Conservation (phyloP, 352 stramenopile genomes). For the Achlya hypogyna region DNA sequence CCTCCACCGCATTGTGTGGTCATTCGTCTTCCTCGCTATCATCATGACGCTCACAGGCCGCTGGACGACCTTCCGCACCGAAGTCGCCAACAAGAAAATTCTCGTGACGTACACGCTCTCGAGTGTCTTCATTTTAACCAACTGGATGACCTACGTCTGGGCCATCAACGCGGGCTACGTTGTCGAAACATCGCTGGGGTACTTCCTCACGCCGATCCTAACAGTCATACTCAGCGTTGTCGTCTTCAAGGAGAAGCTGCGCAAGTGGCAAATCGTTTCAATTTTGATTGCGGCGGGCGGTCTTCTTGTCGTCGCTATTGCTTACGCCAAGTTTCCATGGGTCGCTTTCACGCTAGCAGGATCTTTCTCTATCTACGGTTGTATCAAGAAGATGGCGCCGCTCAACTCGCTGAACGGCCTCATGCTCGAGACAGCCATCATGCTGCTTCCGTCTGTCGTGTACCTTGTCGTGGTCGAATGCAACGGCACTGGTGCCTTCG, state of each 20-base stretch:
- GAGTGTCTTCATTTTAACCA: neutral
- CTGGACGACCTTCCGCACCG: neutral
- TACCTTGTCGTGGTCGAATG: conserved; percentile 9
- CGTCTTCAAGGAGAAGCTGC: conserved; percentile 9
- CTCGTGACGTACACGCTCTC: neutral
- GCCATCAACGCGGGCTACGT: neutral
- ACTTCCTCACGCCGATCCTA: neutral
- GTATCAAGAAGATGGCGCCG: conserved; percentile 3
- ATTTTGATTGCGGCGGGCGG: neutral
- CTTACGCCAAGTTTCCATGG: neutral
- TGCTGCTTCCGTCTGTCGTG: neutral
- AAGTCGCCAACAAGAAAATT: neutral
- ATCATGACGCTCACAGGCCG: neutral
- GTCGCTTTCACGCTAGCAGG: neutral
- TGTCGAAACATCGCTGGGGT: neutral
- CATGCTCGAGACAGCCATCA: conserved; percentile 13
- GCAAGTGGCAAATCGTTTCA: neutral
- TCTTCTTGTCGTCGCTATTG: neutral
- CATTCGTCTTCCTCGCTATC: neutral
- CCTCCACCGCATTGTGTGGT: conserved; percentile 5
- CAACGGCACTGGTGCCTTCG: neutral
- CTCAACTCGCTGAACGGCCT: neutral
- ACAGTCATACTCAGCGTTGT: conserved; percentile 8
- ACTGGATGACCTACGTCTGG: conserved; percentile 3
- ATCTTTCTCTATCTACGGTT: conserved; percentile 5